A percentile compares a stretch with the other conserved stretches of the same genome.
Evolutionary conservation across 73 alveolate genomes (phyloP).

Genomic region (Tetrahymena borealis): DNA sequence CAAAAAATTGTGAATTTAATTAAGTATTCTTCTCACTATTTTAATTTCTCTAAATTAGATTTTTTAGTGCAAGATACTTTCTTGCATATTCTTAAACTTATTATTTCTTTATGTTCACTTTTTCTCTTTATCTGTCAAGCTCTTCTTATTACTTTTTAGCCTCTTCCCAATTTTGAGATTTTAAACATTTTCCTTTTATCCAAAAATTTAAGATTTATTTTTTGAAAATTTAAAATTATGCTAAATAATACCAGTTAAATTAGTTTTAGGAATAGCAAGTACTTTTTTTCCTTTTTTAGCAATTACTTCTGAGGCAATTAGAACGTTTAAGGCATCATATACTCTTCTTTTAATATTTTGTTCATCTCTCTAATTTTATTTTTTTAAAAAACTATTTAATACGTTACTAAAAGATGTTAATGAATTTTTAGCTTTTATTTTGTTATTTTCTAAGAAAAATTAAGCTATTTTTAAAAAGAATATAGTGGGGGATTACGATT

Average conservation of each 20-base stretch:
- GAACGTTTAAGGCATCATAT: conserved; percentile 83
- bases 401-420: no score
- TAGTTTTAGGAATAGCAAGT: background rate
- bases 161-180: background rate
- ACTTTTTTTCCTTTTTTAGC: conserved; percentile 47
- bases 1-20: background rate
- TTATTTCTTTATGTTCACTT: background rate
- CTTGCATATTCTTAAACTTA: background rate
- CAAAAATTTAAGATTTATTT: background rate
- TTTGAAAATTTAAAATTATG: background rate
- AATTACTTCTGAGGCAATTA: conserved; percentile 73
- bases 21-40: background rate
- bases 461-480: no score
- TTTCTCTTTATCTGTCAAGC: background rate
- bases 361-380: conserved; percentile 52
- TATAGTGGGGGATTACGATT: no score
- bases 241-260: background rate
- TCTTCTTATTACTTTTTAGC: background rate
- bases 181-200: background rate
- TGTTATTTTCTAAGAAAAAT: no score
- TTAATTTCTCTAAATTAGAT: background rate
- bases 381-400: background rate
- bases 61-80: background rate
- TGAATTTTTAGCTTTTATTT: no score
- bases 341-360: conserved; percentile 82